Conservation (phyloP, 495 filamentous ascomycete species). For the Tuber indicum region DNA sequence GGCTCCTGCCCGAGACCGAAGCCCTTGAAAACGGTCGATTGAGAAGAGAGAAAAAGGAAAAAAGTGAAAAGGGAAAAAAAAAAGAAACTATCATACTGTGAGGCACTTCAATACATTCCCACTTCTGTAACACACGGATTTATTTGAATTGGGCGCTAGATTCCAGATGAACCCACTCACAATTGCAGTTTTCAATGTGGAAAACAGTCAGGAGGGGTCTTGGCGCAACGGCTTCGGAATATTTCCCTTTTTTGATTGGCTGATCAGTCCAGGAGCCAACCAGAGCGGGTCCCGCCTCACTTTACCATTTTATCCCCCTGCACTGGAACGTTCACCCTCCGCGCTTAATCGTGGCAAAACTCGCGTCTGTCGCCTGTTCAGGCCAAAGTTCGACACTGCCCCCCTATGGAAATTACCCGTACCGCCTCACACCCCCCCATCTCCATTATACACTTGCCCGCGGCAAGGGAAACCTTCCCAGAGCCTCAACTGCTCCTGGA, state of each 20-base stretch:
- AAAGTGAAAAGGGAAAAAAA: neutral
- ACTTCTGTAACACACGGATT: neutral
- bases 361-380: constrained; percentile 1
- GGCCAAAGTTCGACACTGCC: neutral
- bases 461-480: neutral
- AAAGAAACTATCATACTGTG: neutral
- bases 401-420: neutral
- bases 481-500: neutral
- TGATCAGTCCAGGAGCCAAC: too few relatives aligned
- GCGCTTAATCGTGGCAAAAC: neutral
- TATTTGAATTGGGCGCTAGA: neutral
- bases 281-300: too few relatives aligned
- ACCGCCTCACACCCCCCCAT: neutral
- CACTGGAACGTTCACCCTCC: neutral
- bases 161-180: neutral
- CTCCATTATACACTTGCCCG: neutral
- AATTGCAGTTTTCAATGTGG: too few relatives aligned
- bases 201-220: too few relatives aligned
- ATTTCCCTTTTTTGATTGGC: too few relatives aligned
- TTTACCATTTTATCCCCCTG: too few relatives aligned
- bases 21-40: neutral
- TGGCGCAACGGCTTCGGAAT: too few relatives aligned
- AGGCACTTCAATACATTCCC: neutral
- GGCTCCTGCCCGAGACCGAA: neutral
- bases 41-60: neutral